Evolutionary conservation across 2,329 filamentous ascomycete genomes (phyloP).

Genomic region (Colletotrichum truncatum): DNA sequence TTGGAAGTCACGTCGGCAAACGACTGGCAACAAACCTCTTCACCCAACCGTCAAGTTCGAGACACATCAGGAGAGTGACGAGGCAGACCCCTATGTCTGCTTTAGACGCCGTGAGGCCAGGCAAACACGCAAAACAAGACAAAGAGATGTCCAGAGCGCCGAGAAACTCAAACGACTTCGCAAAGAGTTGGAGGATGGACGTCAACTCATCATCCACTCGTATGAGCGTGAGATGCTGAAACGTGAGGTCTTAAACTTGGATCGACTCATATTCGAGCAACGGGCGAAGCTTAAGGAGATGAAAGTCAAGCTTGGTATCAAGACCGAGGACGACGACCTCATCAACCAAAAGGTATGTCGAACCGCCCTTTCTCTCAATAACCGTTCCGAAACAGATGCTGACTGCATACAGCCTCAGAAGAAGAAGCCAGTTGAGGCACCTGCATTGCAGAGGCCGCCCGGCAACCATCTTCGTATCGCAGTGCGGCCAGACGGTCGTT

Average conservation of each 20-base stretch:
- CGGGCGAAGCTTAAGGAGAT: constrained; percentile 84
- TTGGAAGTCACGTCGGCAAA: constrained; percentile 80
- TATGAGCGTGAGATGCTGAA: constrained; percentile 83
- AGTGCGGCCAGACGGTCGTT: constrained; percentile 74
- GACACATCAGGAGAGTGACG: constrained; percentile 92
- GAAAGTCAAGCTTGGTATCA: constrained; percentile 89
- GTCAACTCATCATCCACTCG: constrained; percentile 80
- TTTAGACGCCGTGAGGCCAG: constrained; percentile 95
- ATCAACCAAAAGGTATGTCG: constrained; percentile 86
- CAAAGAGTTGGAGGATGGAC: constrained; percentile 88
- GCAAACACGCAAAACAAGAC: constrained; percentile 93
- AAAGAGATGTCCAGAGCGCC: constrained; percentile 90
- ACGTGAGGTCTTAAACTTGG: constrained; percentile 78
- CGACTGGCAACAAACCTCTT: constrained; percentile 74
- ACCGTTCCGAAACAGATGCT: constrained; percentile 41
- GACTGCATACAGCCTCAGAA: constrained; percentile 70
- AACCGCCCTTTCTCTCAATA: not conserved
- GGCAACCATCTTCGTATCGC: constrained; percentile 75
- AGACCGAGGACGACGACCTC: constrained; percentile 91
- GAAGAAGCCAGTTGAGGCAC: constrained; percentile 70
- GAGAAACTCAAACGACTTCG: constrained; percentile 94
- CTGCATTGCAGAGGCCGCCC: constrained; percentile 69
- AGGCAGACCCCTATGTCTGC: constrained; percentile 96
- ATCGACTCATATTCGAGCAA: constrained; percentile 84
- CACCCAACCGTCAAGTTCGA: constrained; percentile 91